Evolutionary conservation across 805 yeast genomes (phyloP).

Genomic region (Teunomyces stri): DNA sequence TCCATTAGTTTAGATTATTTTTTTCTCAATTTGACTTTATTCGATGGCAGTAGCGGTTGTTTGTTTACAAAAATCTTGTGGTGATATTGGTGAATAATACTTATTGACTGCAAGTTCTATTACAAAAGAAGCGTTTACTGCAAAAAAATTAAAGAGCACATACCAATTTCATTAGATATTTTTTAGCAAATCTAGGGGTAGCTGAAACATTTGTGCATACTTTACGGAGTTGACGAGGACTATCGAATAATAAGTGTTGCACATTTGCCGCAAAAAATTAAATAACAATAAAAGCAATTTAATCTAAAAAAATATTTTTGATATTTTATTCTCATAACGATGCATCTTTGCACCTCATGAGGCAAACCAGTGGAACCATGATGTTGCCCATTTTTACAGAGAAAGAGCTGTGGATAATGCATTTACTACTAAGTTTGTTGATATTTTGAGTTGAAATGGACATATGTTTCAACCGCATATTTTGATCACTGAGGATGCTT

Average conservation of each 20-base stretch:
- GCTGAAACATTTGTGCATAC: background rate
- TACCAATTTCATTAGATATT: background rate
- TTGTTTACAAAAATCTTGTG: background rate
- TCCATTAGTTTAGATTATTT: background rate
- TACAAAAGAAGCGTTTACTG: background rate
- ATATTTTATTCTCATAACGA: background rate
- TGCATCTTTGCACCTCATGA: background rate
- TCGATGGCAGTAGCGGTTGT: background rate
- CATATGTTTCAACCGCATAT: background rate
- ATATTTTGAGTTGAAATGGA: background rate
- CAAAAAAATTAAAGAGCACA: background rate
- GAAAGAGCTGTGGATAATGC: background rate
- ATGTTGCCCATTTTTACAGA: background rate
- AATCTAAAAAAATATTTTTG: background rate
- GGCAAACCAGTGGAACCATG: background rate
- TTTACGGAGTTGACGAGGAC: background rate
- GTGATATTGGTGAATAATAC: background rate
- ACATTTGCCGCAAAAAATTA: background rate
- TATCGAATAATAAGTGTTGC: background rate
- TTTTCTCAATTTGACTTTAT: background rate
- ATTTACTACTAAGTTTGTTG: background rate
- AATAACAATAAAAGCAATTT: too few species aligned
- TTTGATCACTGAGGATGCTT: background rate
- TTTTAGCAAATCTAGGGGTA: background rate
- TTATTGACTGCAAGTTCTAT: background rate